Percentiles rank a stretch among this genome's conserved stretches.
phyloP scores from a whole-genome alignment of 2,329 filamentous ascomycete species.

The Cladosporium oxysporum region DNA sequence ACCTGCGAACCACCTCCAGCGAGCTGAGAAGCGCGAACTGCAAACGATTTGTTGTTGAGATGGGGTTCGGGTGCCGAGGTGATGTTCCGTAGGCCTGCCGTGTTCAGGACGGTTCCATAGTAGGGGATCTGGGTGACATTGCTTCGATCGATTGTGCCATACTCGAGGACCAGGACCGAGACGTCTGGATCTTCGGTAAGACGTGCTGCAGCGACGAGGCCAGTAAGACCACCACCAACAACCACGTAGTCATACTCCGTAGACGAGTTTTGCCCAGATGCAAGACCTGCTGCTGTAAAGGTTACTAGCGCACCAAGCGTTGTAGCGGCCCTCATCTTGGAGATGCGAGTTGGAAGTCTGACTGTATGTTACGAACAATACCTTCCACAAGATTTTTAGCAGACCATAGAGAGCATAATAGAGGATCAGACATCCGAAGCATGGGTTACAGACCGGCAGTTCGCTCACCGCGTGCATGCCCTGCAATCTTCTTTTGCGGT shows the following conservation, averaged over 20 bases:
- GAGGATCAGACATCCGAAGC: background rate
- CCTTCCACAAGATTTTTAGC: background rate
- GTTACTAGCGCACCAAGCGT: background rate
- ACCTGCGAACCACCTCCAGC: constrained; percentile 34
- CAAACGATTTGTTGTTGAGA: background rate
- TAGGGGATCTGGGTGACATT: constrained; percentile 22
- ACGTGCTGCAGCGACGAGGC: constrained; percentile 34
- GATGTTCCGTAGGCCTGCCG: constrained; percentile 40
- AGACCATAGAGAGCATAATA: background rate
- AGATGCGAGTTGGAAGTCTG: background rate
- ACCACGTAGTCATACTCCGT: constrained; percentile 34
- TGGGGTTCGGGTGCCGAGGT: constrained; percentile 29
- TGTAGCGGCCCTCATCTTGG: background rate
- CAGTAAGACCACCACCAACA: constrained; percentile 36
- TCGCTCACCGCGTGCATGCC: background rate
- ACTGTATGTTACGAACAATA: background rate
- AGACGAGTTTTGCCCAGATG: background rate
- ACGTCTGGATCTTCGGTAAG: constrained; percentile 34
- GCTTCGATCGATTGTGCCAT: constrained; percentile 29
- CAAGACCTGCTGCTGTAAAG: background rate
- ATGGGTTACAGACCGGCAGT: background rate
- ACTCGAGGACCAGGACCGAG: constrained; percentile 37
- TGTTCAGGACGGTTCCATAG: constrained; percentile 2
- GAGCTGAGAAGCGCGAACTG: constrained; percentile 28
- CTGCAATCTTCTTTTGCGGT: background rate